Evolutionary conservation across 768 basidiomycete genomes (phyloP).

Genomic region (Tulasnella sp.): DNA sequence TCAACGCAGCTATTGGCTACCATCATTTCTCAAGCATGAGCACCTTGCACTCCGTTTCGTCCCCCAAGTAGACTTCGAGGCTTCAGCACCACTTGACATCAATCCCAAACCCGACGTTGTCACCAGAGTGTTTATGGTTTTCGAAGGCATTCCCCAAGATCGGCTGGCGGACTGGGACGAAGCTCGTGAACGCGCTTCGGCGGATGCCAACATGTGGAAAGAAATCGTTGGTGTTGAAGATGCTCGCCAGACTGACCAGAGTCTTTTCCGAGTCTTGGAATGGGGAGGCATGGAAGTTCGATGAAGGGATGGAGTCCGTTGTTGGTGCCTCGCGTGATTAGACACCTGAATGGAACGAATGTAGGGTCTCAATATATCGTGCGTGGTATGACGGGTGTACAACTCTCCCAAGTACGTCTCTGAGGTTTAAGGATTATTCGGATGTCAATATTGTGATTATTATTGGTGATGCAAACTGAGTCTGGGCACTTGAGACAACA

Average conservation of each 20-base stretch:
- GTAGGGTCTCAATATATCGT: too few species aligned
- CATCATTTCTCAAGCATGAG: slow-evolving; percentile 43
- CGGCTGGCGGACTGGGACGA: neutral
- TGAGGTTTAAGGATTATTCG: too few species aligned
- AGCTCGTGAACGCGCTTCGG: neutral
- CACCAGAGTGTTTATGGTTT: slow-evolving; percentile 50
- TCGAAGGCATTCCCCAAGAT: slow-evolving; percentile 41
- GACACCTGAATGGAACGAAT: too few species aligned
- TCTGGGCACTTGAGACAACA: too few species aligned
- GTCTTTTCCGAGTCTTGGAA: slow-evolving; percentile 39
- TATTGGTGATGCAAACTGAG: too few species aligned
- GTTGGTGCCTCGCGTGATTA: too few species aligned
- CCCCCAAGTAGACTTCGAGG: slow-evolving; percentile 46
- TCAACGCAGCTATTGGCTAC: slow-evolving; percentile 44
- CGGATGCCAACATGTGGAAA: neutral
- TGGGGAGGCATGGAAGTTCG: too few species aligned
- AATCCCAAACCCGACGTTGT: slow-evolving; percentile 46
- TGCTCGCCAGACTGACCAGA: slow-evolving; percentile 34
- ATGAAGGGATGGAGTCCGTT: too few species aligned
- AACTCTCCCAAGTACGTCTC: too few species aligned
- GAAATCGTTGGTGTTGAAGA: neutral
- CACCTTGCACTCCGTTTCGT: slow-evolving; percentile 48
- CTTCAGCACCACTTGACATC: slow-evolving; percentile 42
- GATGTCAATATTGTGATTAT: too few species aligned
- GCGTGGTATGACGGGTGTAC: too few species aligned